phyloP scores from a whole-genome alignment of 2,329 filamentous ascomycete species.

The Chrysoporthe puriensis region DNA sequence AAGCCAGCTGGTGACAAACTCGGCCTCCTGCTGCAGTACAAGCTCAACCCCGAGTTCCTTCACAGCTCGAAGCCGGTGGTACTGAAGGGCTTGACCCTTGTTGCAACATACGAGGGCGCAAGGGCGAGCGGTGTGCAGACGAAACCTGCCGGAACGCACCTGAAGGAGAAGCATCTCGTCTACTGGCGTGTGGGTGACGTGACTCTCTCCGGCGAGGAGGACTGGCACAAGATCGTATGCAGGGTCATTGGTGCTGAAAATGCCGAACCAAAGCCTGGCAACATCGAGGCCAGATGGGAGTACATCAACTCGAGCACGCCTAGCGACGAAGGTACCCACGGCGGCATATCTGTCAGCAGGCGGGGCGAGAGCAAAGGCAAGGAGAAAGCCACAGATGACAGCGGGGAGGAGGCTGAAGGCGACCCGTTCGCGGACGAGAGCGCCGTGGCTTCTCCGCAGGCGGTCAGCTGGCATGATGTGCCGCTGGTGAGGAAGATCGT shows the following conservation, averaged over 20 bases:
- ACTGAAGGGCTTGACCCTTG: constrained; percentile 73
- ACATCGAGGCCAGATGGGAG: constrained; percentile 85
- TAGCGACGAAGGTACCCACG: constrained; percentile 47
- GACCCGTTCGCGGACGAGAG: constrained; percentile 74
- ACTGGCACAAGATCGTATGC: constrained; percentile 78
- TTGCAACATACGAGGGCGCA: constrained; percentile 71
- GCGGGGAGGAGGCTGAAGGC: constrained; percentile 45
- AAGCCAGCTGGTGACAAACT: constrained; percentile 83
- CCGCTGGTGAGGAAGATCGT: constrained; percentile 69
- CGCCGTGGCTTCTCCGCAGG: constrained; percentile 35
- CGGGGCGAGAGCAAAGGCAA: constrained; percentile 56
- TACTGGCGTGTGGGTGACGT: constrained; percentile 84
- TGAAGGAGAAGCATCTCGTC: constrained; percentile 75
- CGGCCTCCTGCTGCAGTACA: constrained; percentile 84
- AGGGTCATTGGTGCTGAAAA: constrained; percentile 75
- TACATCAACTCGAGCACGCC: constrained; percentile 39
- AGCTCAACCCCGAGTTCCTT: constrained; percentile 72
- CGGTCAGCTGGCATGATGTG: constrained; percentile 66
- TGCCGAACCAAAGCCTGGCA: constrained; percentile 71
- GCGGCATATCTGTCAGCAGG: constrained; percentile 68
- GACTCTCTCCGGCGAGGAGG: constrained; percentile 58
- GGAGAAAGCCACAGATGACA: constrained; percentile 50
- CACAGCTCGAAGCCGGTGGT: constrained; percentile 46
- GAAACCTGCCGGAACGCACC: constrained; percentile 78
- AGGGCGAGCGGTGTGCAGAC: constrained; percentile 71